These are phyloP conservation scores for Cucurbita argyrosperma DNA, from an alignment of 306 rosid species.

Conservation along the genomic window DNA sequence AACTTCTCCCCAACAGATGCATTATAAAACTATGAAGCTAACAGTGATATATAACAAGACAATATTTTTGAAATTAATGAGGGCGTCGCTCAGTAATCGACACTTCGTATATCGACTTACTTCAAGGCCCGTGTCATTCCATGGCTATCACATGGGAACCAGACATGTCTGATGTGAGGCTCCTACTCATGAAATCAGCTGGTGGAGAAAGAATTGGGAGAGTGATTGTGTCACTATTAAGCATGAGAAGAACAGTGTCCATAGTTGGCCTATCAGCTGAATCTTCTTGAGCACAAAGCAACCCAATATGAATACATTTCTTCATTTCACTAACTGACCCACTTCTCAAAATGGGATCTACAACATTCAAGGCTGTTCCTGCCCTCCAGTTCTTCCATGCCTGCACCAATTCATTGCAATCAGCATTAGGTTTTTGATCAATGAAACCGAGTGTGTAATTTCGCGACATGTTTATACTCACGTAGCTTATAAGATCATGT, in stretches of 20 bases:
- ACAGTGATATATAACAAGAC: no score
- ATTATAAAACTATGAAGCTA: no score
- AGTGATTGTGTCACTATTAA: slow-evolving; percentile 21
- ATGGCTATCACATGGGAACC: background rate
- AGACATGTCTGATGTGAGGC: background rate
- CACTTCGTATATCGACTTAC: background rate
- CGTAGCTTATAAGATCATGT: slow-evolving; percentile 3
- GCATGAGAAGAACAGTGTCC: slow-evolving; percentile 29
- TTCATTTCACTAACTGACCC: slow-evolving; percentile 15
- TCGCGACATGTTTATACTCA: background rate
- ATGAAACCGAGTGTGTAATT: background rate
- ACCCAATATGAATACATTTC: slow-evolving; percentile 39
- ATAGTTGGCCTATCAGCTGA: slow-evolving; percentile 32
- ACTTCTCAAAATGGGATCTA: slow-evolving; percentile 20
- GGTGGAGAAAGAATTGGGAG: slow-evolving; percentile 19
- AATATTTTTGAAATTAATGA: background rate
- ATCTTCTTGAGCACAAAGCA: slow-evolving; percentile 40
- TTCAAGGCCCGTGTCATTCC: background rate
- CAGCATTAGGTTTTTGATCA: background rate
- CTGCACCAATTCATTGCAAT: slow-evolving; percentile 6
- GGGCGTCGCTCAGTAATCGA: background rate
- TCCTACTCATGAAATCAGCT: slow-evolving; percentile 11
- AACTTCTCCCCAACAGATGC: no score
- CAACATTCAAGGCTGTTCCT: slow-evolving; percentile 5
- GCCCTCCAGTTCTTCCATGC: slow-evolving; percentile 32